Evolutionary conservation across 2,329 filamentous ascomycete genomes (phyloP).

Genomic region (Neofusicoccum laricinum): DNA sequence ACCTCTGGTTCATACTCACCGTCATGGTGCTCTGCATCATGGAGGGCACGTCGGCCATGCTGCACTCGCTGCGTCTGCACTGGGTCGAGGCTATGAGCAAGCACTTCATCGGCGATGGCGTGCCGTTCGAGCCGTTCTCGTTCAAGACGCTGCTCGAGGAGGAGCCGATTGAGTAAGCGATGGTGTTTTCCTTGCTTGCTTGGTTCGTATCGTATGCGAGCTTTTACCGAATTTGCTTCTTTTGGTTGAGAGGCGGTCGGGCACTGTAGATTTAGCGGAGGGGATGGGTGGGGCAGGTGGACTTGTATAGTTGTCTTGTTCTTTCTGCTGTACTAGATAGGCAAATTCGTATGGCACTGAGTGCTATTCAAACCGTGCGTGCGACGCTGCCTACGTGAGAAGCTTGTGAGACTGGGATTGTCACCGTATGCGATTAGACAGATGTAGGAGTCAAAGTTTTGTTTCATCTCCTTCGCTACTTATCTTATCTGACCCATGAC

Average conservation of each 20-base stretch:
- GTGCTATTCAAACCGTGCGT: not conserved
- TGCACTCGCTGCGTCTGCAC: conserved; percentile 85
- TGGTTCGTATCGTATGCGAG: not conserved
- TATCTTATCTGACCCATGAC: too few relatives aligned
- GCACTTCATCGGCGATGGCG: conserved; percentile 86
- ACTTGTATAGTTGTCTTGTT: not conserved
- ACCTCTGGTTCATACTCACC: conserved; percentile 84
- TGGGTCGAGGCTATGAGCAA: conserved; percentile 99
- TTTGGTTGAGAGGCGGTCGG: not conserved
- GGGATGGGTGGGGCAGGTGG: too few relatives aligned
- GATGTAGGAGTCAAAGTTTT: too few relatives aligned
- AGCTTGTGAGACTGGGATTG: too few relatives aligned
- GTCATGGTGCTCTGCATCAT: conserved; percentile 82
- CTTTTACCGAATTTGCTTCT: not conserved
- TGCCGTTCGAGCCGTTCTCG: conserved; percentile 84
- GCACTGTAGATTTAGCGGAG: not conserved
- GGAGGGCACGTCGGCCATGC: conserved; percentile 95
- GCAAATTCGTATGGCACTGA: not conserved
- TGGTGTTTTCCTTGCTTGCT: not conserved
- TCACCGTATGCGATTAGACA: too few relatives aligned
- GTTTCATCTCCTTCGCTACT: too few relatives aligned
- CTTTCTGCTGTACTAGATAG: conserved; percentile 3
- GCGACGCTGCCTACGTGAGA: too few relatives aligned
- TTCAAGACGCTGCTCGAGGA: conserved; percentile 84
- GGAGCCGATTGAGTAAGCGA: conserved; percentile 49